Evolutionary conservation across 306 rosid genomes (phyloP).

Genomic region (Fragaria nilgerrensis): DNA sequence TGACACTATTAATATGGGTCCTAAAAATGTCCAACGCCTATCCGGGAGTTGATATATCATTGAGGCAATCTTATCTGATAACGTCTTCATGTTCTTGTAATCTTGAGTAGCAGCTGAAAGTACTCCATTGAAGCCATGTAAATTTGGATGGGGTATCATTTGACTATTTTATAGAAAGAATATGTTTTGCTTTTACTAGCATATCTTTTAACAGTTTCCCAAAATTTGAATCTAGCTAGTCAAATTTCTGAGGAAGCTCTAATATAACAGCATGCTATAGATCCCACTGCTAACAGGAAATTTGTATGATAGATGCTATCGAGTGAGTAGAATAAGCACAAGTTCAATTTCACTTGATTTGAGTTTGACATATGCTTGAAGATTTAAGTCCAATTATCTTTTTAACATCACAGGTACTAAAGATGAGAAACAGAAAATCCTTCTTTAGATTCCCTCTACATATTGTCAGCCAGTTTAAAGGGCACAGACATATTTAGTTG

Average conservation of each 20-base stretch:
- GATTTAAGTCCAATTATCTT: not conserved
- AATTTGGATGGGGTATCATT: not conserved
- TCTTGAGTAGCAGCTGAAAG: no score
- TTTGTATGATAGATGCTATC: not conserved
- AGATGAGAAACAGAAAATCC: not conserved
- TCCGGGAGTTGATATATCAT: no score
- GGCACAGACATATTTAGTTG: not conserved
- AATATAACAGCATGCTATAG: not conserved
- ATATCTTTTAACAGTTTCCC: not conserved
- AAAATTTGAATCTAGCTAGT: not conserved
- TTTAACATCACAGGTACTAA: not conserved
- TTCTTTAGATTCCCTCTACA: constrained; percentile 1
- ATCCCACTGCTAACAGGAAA: not conserved
- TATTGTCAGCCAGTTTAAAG: not conserved
- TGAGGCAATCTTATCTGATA: no score
- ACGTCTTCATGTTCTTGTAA: no score
- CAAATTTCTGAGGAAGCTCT: not conserved
- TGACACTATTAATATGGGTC: no score
- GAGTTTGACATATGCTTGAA: not conserved
- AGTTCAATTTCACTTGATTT: not conserved
- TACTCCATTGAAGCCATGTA: no score
- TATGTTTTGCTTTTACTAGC: not conserved
- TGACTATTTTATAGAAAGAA: not conserved
- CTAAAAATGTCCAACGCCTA: no score
- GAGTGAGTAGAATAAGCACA: not conserved